Conservation (phyloP, 2,329 filamentous ascomycete species). For the Xylogone sp. region DNA sequence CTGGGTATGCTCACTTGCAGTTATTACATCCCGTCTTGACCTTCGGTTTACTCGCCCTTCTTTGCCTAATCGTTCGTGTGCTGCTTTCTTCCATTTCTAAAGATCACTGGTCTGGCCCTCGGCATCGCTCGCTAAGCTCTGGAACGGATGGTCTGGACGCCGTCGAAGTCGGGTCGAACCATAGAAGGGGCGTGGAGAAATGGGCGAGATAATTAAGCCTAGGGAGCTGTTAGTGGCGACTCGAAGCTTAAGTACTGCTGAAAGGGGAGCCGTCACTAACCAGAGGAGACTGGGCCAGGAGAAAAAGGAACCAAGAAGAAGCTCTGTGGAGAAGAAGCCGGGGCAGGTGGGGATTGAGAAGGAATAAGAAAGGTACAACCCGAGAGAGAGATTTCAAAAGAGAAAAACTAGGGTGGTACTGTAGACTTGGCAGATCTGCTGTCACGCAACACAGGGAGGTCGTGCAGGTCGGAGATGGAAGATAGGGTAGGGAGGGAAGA, state of each 20-base stretch:
- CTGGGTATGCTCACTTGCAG: conserved; percentile 55
- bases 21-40: conserved; percentile 64
- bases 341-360: conserved; percentile 20
- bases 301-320: conserved; percentile 27
- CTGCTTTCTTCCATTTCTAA: background rate
- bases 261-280: background rate
- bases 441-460: too few relatives aligned
- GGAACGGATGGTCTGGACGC: background rate
- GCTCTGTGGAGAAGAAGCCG: conserved; percentile 32
- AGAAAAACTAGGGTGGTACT: background rate
- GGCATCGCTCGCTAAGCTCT: background rate
- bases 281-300: background rate
- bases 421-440: background rate
- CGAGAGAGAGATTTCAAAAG: background rate
- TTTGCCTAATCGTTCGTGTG: background rate
- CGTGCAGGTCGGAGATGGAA: too few relatives aligned
- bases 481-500: too few relatives aligned
- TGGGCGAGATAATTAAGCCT: background rate
- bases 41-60: conserved; percentile 37
- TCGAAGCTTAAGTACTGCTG: background rate
- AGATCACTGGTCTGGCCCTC: background rate
- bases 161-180: background rate
- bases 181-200: background rate
- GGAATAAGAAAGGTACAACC: background rate
- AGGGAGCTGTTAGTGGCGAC: background rate